Percentiles rank a stretch among this genome's conserved stretches.
Conservation (phyloP, 805 yeast genomes). For the Candida silvicultrix region DNA sequence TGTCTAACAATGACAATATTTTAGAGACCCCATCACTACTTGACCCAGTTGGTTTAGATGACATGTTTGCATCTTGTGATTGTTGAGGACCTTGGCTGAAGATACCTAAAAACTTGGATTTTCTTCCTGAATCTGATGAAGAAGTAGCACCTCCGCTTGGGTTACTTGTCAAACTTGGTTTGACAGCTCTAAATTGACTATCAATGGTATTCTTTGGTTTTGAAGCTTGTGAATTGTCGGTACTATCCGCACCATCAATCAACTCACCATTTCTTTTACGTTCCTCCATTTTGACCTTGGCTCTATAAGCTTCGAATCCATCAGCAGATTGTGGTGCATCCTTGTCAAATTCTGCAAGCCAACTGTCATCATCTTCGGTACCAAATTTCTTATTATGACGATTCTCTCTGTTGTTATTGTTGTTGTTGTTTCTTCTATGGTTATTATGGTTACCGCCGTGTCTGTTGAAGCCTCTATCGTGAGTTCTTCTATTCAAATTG, state of each 20-base stretch:
- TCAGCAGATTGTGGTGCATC: conserved; percentile 18
- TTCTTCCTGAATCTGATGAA: conserved; percentile 6
- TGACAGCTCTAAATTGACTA: conserved; percentile 17
- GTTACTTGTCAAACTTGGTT: conserved; percentile 3
- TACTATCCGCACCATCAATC: conserved; percentile 1
- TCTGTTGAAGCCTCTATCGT: conserved; percentile 2
- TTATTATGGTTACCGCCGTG: not conserved
- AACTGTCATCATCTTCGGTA: conserved; percentile 13
- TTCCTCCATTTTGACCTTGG: conserved; percentile 30
- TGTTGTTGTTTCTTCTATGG: conserved; percentile 3
- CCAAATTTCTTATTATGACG: conserved; percentile 8
- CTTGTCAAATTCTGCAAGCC: conserved; percentile 15
- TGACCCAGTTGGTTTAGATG: not conserved
- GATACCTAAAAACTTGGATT: conserved; percentile 23
- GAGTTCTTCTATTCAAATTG: conserved; percentile 10
- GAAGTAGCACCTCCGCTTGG: not conserved
- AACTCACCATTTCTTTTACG: conserved; percentile 26
- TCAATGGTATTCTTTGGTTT: conserved; percentile 17
- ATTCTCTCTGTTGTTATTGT: conserved; percentile 8
- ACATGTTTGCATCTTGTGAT: not conserved
- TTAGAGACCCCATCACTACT: conserved; percentile 18
- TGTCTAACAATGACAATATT: conserved; percentile 19
- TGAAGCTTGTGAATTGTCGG: conserved; percentile 1
- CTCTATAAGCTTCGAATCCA: conserved; percentile 36
- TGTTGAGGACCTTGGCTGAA: conserved; percentile 16